phyloP scores from a whole-genome alignment of 2,329 filamentous ascomycete genomes.

The Neurospora sp. region DNA sequence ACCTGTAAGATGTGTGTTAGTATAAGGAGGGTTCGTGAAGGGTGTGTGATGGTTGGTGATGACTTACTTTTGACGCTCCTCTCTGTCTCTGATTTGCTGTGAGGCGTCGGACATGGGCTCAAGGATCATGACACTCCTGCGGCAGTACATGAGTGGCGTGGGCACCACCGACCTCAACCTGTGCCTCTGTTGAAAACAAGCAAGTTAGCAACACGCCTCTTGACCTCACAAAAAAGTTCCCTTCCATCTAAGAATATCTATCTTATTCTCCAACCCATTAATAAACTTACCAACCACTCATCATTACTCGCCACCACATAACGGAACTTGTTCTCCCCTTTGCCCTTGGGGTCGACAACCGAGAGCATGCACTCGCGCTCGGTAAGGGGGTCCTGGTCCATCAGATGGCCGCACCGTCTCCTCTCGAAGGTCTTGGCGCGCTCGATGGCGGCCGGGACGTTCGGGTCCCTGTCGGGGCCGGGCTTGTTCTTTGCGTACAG shows the following conservation, averaged over 20 bases:
- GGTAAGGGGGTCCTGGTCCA: slow-evolving; percentile 56
- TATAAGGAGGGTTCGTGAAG: not conserved
- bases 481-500: slow-evolving; percentile 52
- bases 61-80: slow-evolving; percentile 59
- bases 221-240: not conserved
- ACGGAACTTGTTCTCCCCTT: slow-evolving; percentile 62
- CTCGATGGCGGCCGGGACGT: slow-evolving; percentile 63
- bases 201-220: not conserved
- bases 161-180: slow-evolving; percentile 17
- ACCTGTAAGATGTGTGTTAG: slow-evolving; percentile 9
- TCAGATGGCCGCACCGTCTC: slow-evolving; percentile 68
- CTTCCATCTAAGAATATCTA: slow-evolving; percentile 29
- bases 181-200: slow-evolving; percentile 8
- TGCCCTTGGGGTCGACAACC: slow-evolving; percentile 65
- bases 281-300: slow-evolving; percentile 35
- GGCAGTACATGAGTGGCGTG: slow-evolving; percentile 63
- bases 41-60: not conserved
- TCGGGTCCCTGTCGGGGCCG: slow-evolving; percentile 39
- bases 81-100: slow-evolving; percentile 50
- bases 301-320: slow-evolving; percentile 73
- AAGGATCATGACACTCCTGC: slow-evolving; percentile 58
- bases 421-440: slow-evolving; percentile 64
- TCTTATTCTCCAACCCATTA: slow-evolving; percentile 9
- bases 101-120: slow-evolving; percentile 52
- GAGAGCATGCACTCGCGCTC: slow-evolving; percentile 59